phyloP scores from a whole-genome alignment of 129 eudicot species.

The Pseudognaphalium luteoalbum region DNA sequence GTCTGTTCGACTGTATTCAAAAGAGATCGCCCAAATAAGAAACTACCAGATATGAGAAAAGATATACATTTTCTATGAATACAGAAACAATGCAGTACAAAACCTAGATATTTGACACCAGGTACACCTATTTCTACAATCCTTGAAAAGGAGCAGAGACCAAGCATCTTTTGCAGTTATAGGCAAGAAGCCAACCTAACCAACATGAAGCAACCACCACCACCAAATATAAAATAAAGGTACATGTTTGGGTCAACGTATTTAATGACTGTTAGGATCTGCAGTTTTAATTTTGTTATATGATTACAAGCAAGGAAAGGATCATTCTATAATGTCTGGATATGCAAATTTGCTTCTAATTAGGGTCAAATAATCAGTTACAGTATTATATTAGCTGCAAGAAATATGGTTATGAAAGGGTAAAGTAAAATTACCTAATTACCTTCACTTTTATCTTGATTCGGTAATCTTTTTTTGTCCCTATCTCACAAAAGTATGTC shows the following conservation, averaged over 20 bases:
- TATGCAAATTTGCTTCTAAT: not conserved
- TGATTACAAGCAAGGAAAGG: not conserved
- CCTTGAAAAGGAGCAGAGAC: not conserved
- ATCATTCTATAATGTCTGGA: not conserved
- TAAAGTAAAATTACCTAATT: too few relatives aligned
- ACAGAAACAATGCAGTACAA: not conserved
- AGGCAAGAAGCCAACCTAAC: not conserved
- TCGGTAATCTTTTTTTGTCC: not conserved
- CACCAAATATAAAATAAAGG: not conserved
- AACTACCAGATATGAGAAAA: constrained; percentile 3
- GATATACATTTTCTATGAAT: not conserved
- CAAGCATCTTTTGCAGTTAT: not conserved
- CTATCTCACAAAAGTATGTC: not conserved
- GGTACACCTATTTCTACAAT: not conserved
- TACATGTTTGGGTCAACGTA: not conserved
- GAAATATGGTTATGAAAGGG: not conserved
- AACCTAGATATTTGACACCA: not conserved
- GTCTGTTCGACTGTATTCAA: constrained; percentile 73
- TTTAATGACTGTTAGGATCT: not conserved
- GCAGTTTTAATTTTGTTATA: not conserved
- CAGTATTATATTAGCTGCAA: not conserved
- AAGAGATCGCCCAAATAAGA: constrained; percentile 13
- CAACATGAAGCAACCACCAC: not conserved
- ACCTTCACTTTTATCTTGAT: not conserved
- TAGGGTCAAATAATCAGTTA: not conserved